Conservation (phyloP, 2,329 filamentous ascomycete genomes). For the Aspergillus melleus region DNA sequence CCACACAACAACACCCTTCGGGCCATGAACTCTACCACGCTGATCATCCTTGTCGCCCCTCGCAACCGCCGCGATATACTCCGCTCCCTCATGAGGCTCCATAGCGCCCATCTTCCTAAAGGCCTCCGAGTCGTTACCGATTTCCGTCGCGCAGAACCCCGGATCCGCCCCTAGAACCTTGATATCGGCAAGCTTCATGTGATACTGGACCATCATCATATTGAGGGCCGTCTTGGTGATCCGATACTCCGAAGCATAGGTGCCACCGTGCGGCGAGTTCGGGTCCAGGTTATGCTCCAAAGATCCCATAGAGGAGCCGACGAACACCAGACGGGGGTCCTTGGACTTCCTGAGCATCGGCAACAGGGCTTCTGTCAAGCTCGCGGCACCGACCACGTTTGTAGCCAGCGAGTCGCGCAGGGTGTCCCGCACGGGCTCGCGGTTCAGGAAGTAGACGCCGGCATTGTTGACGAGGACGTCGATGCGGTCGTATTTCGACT, state of each 20-base stretch:
- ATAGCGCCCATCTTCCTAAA: conserved; percentile 14
- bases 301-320: conserved; percentile 39
- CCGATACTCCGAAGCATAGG: conserved; percentile 38
- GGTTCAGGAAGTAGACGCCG: conserved; percentile 1
- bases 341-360: conserved; percentile 30
- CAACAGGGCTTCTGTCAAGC: conserved; percentile 38
- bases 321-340: conserved; percentile 42
- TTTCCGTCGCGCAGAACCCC: conserved; percentile 47
- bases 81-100: conserved; percentile 17
- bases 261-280: conserved; percentile 23
- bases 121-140: conserved; percentile 12
- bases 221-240: conserved; percentile 47
- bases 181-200: conserved; percentile 44
- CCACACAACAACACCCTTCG: conserved; percentile 14
- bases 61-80: conserved; percentile 11
- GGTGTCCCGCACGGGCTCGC: conserved; percentile 23
- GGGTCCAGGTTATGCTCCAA: conserved; percentile 30
- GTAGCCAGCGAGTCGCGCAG: conserved; percentile 35
- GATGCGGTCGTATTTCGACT: conserved; percentile 50
- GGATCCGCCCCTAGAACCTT: conserved; percentile 51
- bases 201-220: conserved; percentile 46
- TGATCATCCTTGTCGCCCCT: conserved; percentile 40
- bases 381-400: conserved; percentile 42
- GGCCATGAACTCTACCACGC: conserved; percentile 32
- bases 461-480: conserved; percentile 25